These are phyloP conservation scores for Begonia loranthoides DNA, from an alignment of 306 rosid species.

Conservation along the genomic window DNA sequence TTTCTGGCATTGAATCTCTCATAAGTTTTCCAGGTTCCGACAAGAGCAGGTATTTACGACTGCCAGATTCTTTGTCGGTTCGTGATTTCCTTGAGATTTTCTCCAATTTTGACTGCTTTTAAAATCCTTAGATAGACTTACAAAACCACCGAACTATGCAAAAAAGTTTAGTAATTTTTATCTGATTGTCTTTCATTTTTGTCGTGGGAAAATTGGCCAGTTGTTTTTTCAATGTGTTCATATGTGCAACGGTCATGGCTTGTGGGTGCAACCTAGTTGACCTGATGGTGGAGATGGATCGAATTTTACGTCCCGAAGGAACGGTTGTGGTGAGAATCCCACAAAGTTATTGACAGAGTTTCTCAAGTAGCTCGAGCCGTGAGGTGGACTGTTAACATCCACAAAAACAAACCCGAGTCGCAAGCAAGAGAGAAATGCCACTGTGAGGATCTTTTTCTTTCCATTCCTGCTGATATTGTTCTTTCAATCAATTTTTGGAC, in stretches of 20 bases:
- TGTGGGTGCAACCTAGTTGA: conserved; percentile 83
- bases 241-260: not conserved
- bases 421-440: conserved; percentile 63
- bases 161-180: too few species aligned
- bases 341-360: conserved; percentile 61
- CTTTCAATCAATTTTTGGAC: too few species aligned
- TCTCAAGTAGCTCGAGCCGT: conserved; percentile 55
- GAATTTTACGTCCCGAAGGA: conserved; percentile 88
- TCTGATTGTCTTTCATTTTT: too few species aligned
- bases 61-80: too few species aligned
- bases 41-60: conserved; percentile 41
- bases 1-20: conserved; percentile 65
- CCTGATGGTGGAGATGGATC: conserved; percentile 83
- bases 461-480: too few species aligned
- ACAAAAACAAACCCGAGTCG: conserved; percentile 67
- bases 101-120: too few species aligned
- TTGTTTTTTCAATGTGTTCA: too few species aligned
- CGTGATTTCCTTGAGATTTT: too few species aligned
- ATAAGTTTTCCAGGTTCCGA: conserved; percentile 48
- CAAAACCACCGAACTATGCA: too few species aligned
- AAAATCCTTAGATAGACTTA: too few species aligned
- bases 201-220: too few species aligned
- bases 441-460: too few species aligned
- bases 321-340: conserved; percentile 57
- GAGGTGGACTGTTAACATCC: conserved; percentile 51